Evolutionary conservation across 2,329 filamentous ascomycete species (phyloP).

Genomic region (Ceratocystis alfenasii): DNA sequence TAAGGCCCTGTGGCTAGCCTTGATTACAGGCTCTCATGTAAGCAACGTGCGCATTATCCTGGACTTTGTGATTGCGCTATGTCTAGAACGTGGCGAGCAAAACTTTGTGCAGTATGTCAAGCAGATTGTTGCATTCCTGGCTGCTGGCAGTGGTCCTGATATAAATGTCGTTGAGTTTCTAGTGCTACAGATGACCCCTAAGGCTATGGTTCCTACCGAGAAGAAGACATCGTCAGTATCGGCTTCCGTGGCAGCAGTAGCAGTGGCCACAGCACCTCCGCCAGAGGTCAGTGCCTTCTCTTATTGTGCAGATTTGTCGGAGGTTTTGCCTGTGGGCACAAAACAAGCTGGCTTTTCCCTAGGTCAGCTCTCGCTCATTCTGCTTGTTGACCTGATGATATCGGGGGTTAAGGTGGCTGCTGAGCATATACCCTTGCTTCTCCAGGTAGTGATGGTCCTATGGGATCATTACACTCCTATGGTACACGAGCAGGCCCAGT

Average conservation of each 20-base stretch:
- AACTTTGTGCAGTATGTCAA: conserved; percentile 98
- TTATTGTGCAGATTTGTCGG: conserved; percentile 75
- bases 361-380: conserved; percentile 81
- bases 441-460: conserved; percentile 84
- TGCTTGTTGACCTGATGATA: conserved; percentile 92
- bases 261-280: conserved; percentile 52
- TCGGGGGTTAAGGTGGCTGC: conserved; percentile 69
- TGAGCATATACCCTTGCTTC: conserved; percentile 70
- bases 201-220: conserved; percentile 91
- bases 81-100: conserved; percentile 85
- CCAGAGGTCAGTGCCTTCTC: conserved; percentile 64
- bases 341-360: conserved; percentile 86
- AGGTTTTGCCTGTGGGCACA: conserved; percentile 73
- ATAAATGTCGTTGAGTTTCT: conserved; percentile 91
- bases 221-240: conserved; percentile 39
- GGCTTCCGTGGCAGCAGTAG: not conserved
- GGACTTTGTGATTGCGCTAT: conserved; percentile 91
- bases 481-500: conserved; percentile 89
- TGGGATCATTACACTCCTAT: conserved; percentile 96
- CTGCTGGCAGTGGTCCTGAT: conserved; percentile 42
- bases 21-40: conserved; percentile 82
- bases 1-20: conserved; percentile 90
- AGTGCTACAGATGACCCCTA: conserved; percentile 78
- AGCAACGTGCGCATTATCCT: conserved; percentile 91
- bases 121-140: conserved; percentile 89